These are phyloP conservation scores for Monilinia aucupariae DNA, from an alignment of 2,329 filamentous ascomycete species.

Conservation along the genomic window DNA sequence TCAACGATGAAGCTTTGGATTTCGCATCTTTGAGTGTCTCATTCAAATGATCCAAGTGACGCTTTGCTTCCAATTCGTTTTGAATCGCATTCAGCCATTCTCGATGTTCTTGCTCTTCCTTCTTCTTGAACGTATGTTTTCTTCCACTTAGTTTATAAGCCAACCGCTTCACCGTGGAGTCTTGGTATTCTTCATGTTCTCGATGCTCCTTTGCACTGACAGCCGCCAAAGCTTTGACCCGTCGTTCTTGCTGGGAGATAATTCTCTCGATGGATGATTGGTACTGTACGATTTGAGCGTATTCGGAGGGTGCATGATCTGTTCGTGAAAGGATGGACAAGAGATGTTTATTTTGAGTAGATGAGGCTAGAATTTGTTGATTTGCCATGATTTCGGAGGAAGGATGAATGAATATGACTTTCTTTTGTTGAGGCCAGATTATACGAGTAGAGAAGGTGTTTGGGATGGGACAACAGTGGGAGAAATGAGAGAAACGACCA, in stretches of 20 bases:
- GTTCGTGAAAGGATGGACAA: slow-evolving; percentile 44
- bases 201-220: slow-evolving; percentile 40
- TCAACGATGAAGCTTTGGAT: slow-evolving; percentile 36
- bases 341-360: slow-evolving; percentile 31
- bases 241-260: slow-evolving; percentile 35
- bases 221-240: slow-evolving; percentile 33
- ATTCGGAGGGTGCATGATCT: slow-evolving; percentile 43
- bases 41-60: slow-evolving; percentile 33
- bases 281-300: slow-evolving; percentile 43
- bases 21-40: slow-evolving; percentile 40
- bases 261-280: slow-evolving; percentile 43
- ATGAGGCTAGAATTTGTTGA: slow-evolving; percentile 11
- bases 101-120: slow-evolving; percentile 47
- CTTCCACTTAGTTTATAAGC: slow-evolving; percentile 46
- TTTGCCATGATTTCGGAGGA: slow-evolving; percentile 1
- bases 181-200: slow-evolving; percentile 48
- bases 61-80: slow-evolving; percentile 39
- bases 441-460: not conserved
- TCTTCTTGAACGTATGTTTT: slow-evolving; percentile 42
- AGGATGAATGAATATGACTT: not conserved
- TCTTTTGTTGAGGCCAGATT: not conserved
- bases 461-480: not conserved
- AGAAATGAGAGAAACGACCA: not conserved
- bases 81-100: slow-evolving; percentile 51
- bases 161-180: slow-evolving; percentile 47